phyloP scores from a whole-genome alignment of 2,329 filamentous ascomycete genomes.

The Zymoseptoria brevis region DNA sequence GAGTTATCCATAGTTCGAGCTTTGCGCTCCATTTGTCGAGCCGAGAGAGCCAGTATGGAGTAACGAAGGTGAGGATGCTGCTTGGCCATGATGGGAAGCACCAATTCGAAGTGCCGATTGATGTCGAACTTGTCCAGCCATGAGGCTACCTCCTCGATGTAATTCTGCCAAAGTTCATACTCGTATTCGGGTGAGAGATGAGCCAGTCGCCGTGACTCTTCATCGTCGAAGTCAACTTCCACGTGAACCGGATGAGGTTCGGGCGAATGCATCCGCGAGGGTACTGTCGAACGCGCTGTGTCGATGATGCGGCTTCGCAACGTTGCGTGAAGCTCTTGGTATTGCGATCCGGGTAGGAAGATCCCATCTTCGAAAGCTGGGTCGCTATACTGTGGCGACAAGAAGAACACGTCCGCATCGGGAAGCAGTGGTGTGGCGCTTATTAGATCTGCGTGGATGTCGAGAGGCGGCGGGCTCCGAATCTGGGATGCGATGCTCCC shows the following conservation, averaged over 20 bases:
- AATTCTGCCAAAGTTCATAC: constrained; percentile 33
- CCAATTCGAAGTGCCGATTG: constrained; percentile 45
- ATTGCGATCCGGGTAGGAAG: constrained; percentile 27
- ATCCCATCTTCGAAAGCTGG: constrained; percentile 26
- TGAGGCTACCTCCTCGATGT: constrained; percentile 46
- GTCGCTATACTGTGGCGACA: constrained; percentile 23
- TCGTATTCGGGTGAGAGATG: constrained; percentile 24
- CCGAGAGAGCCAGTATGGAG: constrained; percentile 47
- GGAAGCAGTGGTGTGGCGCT: background rate
- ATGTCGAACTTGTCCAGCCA: constrained; percentile 54
- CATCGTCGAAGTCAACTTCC: constrained; percentile 9
- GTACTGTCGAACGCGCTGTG: constrained; percentile 25
- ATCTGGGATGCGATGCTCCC: background rate
- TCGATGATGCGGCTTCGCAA: constrained; percentile 26
- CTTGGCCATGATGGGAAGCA: constrained; percentile 44
- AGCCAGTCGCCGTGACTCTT: constrained; percentile 20
- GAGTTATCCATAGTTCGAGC: constrained; percentile 37
- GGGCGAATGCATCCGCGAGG: constrained; percentile 20
- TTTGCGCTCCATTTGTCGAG: constrained; percentile 47
- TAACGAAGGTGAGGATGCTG: constrained; percentile 40
- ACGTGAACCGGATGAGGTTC: constrained; percentile 10
- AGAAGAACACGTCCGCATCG: constrained; percentile 6
- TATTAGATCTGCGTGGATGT: background rate
- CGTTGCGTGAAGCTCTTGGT: constrained; percentile 25
- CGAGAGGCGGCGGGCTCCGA: background rate